phyloP scores from a whole-genome alignment of 1,284 basidiomycete genomes.

The Flammula alnicola region DNA sequence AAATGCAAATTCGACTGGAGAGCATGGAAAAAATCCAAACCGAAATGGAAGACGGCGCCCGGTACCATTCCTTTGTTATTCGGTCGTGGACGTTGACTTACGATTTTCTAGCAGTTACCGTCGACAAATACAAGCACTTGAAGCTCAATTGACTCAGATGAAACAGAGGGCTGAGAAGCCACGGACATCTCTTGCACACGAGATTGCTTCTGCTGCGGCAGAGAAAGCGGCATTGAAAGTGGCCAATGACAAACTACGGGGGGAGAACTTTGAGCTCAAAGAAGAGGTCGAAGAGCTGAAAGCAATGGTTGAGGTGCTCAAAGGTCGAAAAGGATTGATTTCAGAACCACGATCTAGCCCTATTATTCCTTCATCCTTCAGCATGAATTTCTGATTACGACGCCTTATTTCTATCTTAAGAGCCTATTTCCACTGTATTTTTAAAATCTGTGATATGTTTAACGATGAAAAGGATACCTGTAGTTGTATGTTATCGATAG shows the following conservation, averaged over 20 bases:
- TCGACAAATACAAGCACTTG: slow-evolving; percentile 60
- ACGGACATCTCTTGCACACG: slow-evolving; percentile 22
- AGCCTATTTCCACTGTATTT: slow-evolving; percentile 1
- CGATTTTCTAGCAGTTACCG: slow-evolving; percentile 48
- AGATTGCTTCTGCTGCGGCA: slow-evolving; percentile 44
- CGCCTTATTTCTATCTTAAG: background rate
- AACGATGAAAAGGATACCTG: background rate
- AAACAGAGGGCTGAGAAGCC: slow-evolving; percentile 23
- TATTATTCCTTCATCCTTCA: slow-evolving; percentile 10
- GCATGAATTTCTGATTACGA: background rate
- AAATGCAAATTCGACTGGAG: slow-evolving; percentile 66
- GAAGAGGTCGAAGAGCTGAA: slow-evolving; percentile 74
- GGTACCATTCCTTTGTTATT: slow-evolving; percentile 40
- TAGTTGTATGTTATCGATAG: background rate
- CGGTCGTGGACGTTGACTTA: background rate
- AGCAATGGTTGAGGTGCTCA: slow-evolving; percentile 71
- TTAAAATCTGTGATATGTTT: background rate
- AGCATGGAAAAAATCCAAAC: slow-evolving; percentile 55
- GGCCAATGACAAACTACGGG: slow-evolving; percentile 45
- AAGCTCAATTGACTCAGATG: slow-evolving; percentile 43
- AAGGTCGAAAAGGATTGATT: slow-evolving; percentile 49
- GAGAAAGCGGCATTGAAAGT: slow-evolving; percentile 52
- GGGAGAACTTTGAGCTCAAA: slow-evolving; percentile 31
- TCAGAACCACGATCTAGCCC: slow-evolving; percentile 39
- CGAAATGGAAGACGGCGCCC: slow-evolving; percentile 55